phyloP scores from a whole-genome alignment of 176 grass and related monocot species.

The Neostapfia colusana region DNA sequence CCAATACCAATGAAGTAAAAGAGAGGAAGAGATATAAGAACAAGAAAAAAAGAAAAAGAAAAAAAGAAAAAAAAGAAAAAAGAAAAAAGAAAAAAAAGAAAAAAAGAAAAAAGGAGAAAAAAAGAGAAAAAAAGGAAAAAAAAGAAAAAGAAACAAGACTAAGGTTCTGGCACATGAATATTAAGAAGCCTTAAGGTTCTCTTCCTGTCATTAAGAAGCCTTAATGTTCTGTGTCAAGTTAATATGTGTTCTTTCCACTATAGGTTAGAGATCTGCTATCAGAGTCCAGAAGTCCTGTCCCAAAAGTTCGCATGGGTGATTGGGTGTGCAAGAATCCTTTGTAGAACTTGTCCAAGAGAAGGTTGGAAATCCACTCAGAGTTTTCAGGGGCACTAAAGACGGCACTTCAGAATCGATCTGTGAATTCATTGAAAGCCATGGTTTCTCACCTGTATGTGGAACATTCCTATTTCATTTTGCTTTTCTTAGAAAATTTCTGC shows the following conservation, averaged over 20 bases:
- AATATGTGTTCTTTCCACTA: slow-evolving; percentile 34
- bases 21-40: too few species aligned
- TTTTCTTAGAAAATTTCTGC: background rate
- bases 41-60: too few species aligned
- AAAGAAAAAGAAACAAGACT: too few species aligned
- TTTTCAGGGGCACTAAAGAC: slow-evolving; percentile 71
- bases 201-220: slow-evolving; percentile 11
- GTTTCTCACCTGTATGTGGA: slow-evolving; percentile 86
- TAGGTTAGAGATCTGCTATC: slow-evolving; percentile 84
- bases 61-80: too few species aligned
- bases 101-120: too few species aligned
- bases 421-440: slow-evolving; percentile 62
- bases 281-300: slow-evolving; percentile 60
- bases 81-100: too few species aligned
- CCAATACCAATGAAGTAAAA: too few species aligned
- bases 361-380: slow-evolving; percentile 83
- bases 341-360: slow-evolving; percentile 90
- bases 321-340: slow-evolving; percentile 75
- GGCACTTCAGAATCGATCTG: slow-evolving; percentile 74
- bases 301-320: slow-evolving; percentile 67
- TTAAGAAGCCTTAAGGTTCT: too few species aligned
- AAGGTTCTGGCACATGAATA: too few species aligned
- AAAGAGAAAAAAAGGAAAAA: too few species aligned
- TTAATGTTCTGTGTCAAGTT: slow-evolving; percentile 33
- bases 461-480: slow-evolving; percentile 30